These are phyloP conservation scores for Cicer chorassanicum DNA, from an alignment of 306 rosid species.

Conservation along the genomic window DNA sequence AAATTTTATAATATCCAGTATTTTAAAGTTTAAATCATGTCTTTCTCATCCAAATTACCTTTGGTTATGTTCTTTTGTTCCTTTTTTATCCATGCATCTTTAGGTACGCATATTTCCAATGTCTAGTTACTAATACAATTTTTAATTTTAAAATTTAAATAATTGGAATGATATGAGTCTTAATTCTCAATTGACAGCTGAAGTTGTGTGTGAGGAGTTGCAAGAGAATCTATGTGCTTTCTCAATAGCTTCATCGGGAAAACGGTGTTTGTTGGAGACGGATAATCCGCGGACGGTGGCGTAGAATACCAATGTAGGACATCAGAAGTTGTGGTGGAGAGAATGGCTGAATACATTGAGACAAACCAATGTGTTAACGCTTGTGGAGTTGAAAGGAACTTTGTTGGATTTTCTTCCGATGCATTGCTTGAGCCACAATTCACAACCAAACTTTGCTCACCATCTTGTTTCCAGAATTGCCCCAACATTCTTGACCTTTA, in stretches of 20 bases:
- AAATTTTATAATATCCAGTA: neutral
- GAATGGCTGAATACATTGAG: conserved; percentile 71
- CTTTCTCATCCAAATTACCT: conserved; percentile 49
- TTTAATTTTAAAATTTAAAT: neutral
- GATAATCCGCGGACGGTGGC: conserved; percentile 46
- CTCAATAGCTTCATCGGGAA: conserved; percentile 82
- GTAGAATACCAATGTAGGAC: conserved; percentile 72
- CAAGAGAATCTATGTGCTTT: conserved; percentile 67
- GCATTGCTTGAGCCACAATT: conserved; percentile 76
- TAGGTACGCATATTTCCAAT: conserved; percentile 49
- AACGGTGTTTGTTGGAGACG: conserved; percentile 82
- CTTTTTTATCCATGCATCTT: conserved; percentile 58
- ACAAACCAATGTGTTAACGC: conserved; percentile 67
- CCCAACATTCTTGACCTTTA: conserved; percentile 78
- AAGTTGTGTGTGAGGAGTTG: conserved; percentile 68
- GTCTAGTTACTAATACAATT: neutral
- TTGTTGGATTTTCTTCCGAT: conserved; percentile 82
- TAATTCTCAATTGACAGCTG: conserved; percentile 45
- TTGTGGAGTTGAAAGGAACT: conserved; percentile 75
- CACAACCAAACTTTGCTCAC: conserved; percentile 72
- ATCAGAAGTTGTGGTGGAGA: conserved; percentile 75
- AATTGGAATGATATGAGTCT: neutral
- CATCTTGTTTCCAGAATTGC: conserved; percentile 68
- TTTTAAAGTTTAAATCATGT: conserved; percentile 45
- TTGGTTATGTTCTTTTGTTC: conserved; percentile 57